Evolutionary conservation across 2,329 filamentous ascomycete genomes (phyloP), one percentile per base, ranked within the genome.

Genomic region (Laburnicola sp.): DNA sequence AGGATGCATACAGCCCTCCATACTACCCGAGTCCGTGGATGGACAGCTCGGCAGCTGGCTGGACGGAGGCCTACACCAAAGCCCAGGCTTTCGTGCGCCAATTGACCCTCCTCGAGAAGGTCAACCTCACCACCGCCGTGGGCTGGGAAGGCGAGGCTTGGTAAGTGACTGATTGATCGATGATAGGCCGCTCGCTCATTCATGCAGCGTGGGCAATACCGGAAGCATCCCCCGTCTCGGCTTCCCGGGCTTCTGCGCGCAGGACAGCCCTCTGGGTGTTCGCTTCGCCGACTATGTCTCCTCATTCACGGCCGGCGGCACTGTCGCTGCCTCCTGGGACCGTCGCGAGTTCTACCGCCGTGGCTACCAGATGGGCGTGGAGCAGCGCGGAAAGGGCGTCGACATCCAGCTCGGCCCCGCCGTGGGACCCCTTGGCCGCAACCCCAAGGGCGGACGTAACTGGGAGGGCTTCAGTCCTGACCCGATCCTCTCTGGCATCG

Each of bases 41-140:
- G 75, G 83, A 88, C 56, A 87, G 89, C 16, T 71, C 82, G 4
- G 88, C 88, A 8, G 76, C 82, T 10, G 69, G 66, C 38, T 96
- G 91, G 91, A 80, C 82, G 47, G 82, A 84, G 5, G 90, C 91
- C 34, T 92, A 96, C 62, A 76, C 75, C 21, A 86, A 88, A 71
- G 92, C 92, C 1, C 84, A 83, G 60, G 83, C 80, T 2, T 93
- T 96, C 64, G 91, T 97, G 39, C 87, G 87, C 7, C 85, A 91
- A 69, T 75, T 96, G 74, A 96, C 91, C 0, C 79, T 96, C 31
- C 69, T 85, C 8, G 92, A 97, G 73, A 97, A 96, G 77, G 91
- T 97, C 73, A 97, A 97, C 72, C 72, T 99, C 58, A 97, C 93
- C 2, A 97, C 92, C 0, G 93, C 93, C 71, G 83, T 88, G 57